A percentile compares a stretch with the other conserved stretches of the same genome.
phyloP scores from a whole-genome alignment of 306 rosid genomes.

The Pachyrhizus erosus region DNA sequence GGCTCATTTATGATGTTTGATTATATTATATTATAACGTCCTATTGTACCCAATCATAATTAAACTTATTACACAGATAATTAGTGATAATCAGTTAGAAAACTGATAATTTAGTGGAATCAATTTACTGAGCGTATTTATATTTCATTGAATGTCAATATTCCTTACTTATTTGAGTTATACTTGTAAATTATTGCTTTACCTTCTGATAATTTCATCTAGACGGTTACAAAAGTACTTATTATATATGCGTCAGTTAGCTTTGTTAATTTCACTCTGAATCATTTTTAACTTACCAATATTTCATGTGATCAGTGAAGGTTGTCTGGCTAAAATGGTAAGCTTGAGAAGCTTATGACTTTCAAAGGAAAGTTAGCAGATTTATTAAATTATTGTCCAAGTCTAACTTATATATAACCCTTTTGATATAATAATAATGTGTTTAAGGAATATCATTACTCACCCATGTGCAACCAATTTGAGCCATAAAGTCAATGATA shows the following conservation, averaged over 20 bases:
- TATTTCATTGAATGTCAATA: not conserved
- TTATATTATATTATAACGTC: slow-evolving; percentile 20
- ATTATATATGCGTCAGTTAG: not conserved
- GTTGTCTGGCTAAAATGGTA: not conserved
- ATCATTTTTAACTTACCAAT: not conserved
- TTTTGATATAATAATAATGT: slow-evolving; percentile 39
- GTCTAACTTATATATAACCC: slow-evolving; percentile 31
- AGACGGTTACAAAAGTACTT: slow-evolving; percentile 30
- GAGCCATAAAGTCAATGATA: slow-evolving; percentile 60
- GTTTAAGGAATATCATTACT: slow-evolving; percentile 57
- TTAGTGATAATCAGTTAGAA: slow-evolving; percentile 32
- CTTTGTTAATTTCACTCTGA: not conserved
- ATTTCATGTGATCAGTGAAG: not conserved
- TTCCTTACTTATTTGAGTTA: slow-evolving; percentile 25
- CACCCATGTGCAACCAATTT: slow-evolving; percentile 69
- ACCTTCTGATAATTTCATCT: not conserved
- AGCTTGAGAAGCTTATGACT: slow-evolving; percentile 22
- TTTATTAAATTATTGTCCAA: slow-evolving; percentile 39
- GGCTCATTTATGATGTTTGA: not conserved
- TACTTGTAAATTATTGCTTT: not conserved
- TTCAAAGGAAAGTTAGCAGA: slow-evolving; percentile 31
- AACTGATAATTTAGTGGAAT: slow-evolving; percentile 33
- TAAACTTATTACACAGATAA: slow-evolving; percentile 9
- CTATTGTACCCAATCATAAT: slow-evolving; percentile 24
- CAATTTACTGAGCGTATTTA: not conserved